Percentiles rank a stretch among this genome's conserved stretches.
Evolutionary conservation across 768 basidiomycete genomes (phyloP).

Genomic region (Tremella fuciformis): DNA sequence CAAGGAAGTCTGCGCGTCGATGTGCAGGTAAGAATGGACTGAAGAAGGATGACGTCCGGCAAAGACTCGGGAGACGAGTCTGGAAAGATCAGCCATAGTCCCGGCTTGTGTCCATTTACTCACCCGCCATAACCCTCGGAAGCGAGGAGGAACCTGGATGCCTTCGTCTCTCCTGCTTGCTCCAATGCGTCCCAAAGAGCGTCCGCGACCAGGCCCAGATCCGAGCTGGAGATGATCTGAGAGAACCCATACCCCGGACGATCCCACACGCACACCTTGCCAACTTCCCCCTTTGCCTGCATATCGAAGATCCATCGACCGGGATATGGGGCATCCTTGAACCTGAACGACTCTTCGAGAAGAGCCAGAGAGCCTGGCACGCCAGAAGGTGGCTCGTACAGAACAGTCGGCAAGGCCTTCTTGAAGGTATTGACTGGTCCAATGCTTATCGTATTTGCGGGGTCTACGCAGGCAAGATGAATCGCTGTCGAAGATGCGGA

Average conservation of each 20-base stretch:
- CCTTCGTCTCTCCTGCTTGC: constrained; percentile 16
- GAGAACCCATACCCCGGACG: constrained; percentile 52
- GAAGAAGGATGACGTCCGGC: constrained; percentile 41
- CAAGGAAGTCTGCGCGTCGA: constrained; percentile 49
- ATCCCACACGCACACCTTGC: constrained; percentile 50
- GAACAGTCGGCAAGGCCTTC: constrained; percentile 36
- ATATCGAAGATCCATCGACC: constrained; percentile 50
- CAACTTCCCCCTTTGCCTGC: constrained; percentile 41
- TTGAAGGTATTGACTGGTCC: constrained; percentile 13
- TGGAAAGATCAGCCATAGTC: constrained; percentile 10
- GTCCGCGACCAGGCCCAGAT: constrained; percentile 45
- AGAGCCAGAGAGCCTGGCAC: constrained; percentile 47
- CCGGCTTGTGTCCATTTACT: constrained; percentile 11
- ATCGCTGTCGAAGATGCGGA: constrained; percentile 39
- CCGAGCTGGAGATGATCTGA: constrained; percentile 39
- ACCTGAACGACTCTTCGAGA: constrained; percentile 14
- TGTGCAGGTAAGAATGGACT: constrained; percentile 46
- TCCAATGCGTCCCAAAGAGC: constrained; percentile 39
- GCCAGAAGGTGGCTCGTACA: constrained; percentile 50
- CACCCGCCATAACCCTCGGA: constrained; percentile 52
- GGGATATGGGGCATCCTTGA: constrained; percentile 30
- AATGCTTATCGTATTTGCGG: constrained; percentile 16
- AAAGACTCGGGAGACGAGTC: constrained; percentile 45
- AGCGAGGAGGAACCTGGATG: constrained; percentile 33
- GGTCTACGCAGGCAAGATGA: constrained; percentile 46